Base-by-base conservation (phyloP, 2,329 filamentous ascomycete species). In the Dothistroma septosporum region DNA sequence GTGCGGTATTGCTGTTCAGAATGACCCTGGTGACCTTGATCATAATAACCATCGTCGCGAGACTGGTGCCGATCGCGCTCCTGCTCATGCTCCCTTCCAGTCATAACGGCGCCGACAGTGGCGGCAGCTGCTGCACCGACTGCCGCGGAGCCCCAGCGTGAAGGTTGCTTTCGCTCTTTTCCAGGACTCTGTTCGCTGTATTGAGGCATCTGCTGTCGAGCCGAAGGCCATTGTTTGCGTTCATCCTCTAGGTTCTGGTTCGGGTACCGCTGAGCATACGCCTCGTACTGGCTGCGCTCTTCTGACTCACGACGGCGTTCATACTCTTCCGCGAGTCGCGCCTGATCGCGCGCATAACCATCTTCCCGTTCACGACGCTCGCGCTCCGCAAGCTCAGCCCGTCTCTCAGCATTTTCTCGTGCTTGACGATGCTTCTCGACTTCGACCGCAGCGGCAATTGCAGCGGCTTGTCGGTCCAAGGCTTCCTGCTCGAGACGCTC, bases 111-210 rank as follows among this genome's bases (percentile, higher is more conserved):
- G 55, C 68, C 70, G 32, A 68, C 68, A 48, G 63, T 70, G 50
- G 71, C 70, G 19, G 66, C 70, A 48, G 69, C 70, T 49, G 71
- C 74, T 55, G 71, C 66, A 7, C 72, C 74, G 31, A 72, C 74
- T 35, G 73, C 75, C 31, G 73, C 73, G 50, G 76, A 69, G 7
- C 67, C 72, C 76, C 75, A 77, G 4, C 68, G 57, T 16, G 64
- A 64, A 28, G 65, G 64, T 7, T 64, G 72, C 66, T 61, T 68
- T 7, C 55, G 61, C 44, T 65, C 58, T 2, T 57, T 32, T 22
- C 35, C 50, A 7, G 50, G 10, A 35, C 1, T 53, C 50, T 35
- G 24, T 10, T n/a, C 21, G 50, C 50, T n/a, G 31, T 32, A 32
- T 11, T 35, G 24, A 11, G 24, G 22, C 16, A 28, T 32, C 31